Percentiles rank a stretch among this genome's conserved stretches.
phyloP scores from a whole-genome alignment of 1,139 yeast genomes.

The Scheffersomyces insectosa region DNA sequence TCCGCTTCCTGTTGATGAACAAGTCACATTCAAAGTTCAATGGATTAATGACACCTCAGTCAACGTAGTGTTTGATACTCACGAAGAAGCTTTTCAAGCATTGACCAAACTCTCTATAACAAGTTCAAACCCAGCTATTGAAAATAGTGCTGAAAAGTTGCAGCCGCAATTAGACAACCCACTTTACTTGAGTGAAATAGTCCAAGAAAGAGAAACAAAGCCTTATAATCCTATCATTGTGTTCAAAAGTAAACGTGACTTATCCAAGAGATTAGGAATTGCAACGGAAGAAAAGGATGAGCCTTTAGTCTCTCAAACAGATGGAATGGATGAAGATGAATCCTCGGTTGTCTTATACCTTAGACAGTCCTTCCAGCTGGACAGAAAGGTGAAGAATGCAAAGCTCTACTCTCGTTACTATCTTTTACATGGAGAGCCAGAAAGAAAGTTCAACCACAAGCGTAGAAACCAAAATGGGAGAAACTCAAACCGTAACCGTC shows the following conservation, averaged over 20 bases:
- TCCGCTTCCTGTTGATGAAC: slow-evolving; percentile 28
- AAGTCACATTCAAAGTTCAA: slow-evolving; percentile 48
- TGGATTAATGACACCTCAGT: slow-evolving; percentile 72
- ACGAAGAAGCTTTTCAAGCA: slow-evolving; percentile 45
- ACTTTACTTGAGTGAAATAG: slow-evolving; percentile 23
- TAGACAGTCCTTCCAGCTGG: slow-evolving; percentile 55
- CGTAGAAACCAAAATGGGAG: slow-evolving; percentile 10
- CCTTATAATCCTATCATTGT: slow-evolving; percentile 39
- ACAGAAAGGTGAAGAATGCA: slow-evolving; percentile 61
- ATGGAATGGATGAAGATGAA: slow-evolving; percentile 44
- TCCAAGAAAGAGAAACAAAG: slow-evolving; percentile 38
- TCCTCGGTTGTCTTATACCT: slow-evolving; percentile 41
- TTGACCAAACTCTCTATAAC: slow-evolving; percentile 30
- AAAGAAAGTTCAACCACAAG: slow-evolving; percentile 26
- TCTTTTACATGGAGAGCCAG: slow-evolving; percentile 74
- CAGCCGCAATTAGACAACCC: slow-evolving; percentile 9
- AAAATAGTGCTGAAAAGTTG: slow-evolving; percentile 1
- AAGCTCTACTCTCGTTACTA: slow-evolving; percentile 65
- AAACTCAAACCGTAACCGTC: slow-evolving; percentile 4
- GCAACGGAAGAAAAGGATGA: slow-evolving; percentile 10
- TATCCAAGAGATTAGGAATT: slow-evolving; percentile 33
- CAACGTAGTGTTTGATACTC: slow-evolving; percentile 52
- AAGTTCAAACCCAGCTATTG: slow-evolving; percentile 15
- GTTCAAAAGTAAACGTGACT: slow-evolving; percentile 35
- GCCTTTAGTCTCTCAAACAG: slow-evolving; percentile 17